These are phyloP conservation scores for Lasiosphaeria miniovina DNA, from an alignment of 495 filamentous ascomycete genomes.

Conservation along the genomic window DNA sequence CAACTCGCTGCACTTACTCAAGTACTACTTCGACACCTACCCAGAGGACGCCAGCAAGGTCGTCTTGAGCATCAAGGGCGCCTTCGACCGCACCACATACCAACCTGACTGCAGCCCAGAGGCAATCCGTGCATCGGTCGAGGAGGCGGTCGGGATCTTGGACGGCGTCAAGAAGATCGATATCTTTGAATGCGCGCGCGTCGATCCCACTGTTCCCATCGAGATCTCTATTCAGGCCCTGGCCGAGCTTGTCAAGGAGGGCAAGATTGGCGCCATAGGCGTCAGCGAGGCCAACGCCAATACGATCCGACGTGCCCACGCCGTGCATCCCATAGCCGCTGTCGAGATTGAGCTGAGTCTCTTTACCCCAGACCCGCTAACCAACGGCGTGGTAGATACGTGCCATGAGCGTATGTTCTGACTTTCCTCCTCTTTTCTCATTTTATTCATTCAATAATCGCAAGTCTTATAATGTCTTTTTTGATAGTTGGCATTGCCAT, in stretches of 20 bases:
- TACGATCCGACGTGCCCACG: constrained; percentile 67
- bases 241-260: constrained; percentile 63
- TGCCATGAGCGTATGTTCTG: constrained; percentile 57
- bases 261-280: constrained; percentile 71
- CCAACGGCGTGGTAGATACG: constrained; percentile 62
- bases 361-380: constrained; percentile 58
- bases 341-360: constrained; percentile 78
- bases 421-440: constrained; percentile 63
- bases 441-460: too few relatives aligned
- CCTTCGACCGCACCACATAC: constrained; percentile 26
- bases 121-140: constrained; percentile 61
- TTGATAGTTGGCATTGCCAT: neutral
- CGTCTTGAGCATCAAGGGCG: constrained; percentile 63
- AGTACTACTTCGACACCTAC: constrained; percentile 61
- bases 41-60: constrained; percentile 65
- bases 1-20: constrained; percentile 61
- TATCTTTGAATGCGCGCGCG: constrained; percentile 72
- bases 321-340: constrained; percentile 62
- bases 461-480: too few relatives aligned
- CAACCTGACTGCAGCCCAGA: constrained; percentile 58
- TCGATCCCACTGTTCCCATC: constrained; percentile 49
- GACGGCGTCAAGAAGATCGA: constrained; percentile 74
- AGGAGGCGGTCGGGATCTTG: constrained; percentile 58
- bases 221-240: constrained; percentile 49
- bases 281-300: constrained; percentile 68